Percentiles rank a stretch among this genome's conserved stretches.
phyloP scores from a whole-genome alignment of 441 rosid genomes.

The Gossypium schwendimanii region DNA sequence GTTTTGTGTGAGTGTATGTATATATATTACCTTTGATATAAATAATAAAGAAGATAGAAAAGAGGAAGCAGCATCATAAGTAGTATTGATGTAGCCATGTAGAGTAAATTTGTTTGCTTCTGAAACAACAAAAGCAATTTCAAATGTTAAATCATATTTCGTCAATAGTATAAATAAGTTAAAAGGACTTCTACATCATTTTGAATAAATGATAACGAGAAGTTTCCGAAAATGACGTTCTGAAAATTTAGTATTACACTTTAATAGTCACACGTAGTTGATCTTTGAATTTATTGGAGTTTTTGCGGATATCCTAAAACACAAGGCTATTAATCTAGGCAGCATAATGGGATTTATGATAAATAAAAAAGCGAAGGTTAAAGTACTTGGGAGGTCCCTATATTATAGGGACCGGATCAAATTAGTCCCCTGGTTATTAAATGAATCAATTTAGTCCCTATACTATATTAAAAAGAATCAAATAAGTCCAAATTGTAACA shows the following conservation, averaged over 20 bases:
- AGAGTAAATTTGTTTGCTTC: constrained; percentile 64
- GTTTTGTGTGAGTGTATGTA: background rate
- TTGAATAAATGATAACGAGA: background rate
- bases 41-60: constrained; percentile 71
- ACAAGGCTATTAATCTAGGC: background rate
- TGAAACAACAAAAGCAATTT: constrained; percentile 29
- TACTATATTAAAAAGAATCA: too few relatives aligned
- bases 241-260: background rate
- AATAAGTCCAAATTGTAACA: too few relatives aligned
- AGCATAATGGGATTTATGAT: background rate
- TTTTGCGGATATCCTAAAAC: background rate
- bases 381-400: too few relatives aligned
- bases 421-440: too few relatives aligned
- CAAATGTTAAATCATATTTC: constrained; percentile 4
- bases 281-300: background rate
- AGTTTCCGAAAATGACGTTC: background rate
- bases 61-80: constrained; percentile 88
- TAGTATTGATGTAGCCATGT: constrained; percentile 74
- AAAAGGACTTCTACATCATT: background rate
- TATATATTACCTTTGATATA: constrained; percentile 63
- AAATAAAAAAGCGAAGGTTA: too few relatives aligned
- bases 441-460: too few relatives aligned
- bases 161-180: background rate
- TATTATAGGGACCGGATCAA: too few relatives aligned
- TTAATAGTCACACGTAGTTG: background rate